These are phyloP conservation scores for Salix koriyanagi DNA, from an alignment of 345 rosid species.

Conservation along the genomic window DNA sequence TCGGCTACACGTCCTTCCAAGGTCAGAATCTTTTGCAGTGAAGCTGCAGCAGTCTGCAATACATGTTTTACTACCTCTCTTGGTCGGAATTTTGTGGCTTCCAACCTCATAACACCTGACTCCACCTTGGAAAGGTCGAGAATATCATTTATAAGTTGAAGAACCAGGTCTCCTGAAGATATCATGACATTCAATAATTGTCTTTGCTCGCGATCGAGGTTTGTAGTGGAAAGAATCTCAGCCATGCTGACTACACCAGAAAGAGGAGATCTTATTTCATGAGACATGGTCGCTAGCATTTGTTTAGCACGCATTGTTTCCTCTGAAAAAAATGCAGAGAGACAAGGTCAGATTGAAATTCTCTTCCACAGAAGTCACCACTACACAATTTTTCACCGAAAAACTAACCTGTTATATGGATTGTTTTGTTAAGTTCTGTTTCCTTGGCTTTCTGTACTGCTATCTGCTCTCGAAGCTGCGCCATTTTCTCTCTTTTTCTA, in stretches of 20 bases:
- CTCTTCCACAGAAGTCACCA: slow-evolving; percentile 4
- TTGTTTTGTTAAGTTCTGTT: slow-evolving; percentile 87
- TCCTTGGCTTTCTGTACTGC: slow-evolving; percentile 97
- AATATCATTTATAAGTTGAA: slow-evolving; percentile 88
- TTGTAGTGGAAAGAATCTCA: slow-evolving; percentile 78
- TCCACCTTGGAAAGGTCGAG: slow-evolving; percentile 99
- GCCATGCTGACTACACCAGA: slow-evolving; percentile 96
- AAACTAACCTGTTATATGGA: slow-evolving; percentile 80
- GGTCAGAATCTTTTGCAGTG: slow-evolving; percentile 67
- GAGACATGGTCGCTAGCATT: slow-evolving; percentile 97
- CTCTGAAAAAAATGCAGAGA: slow-evolving; percentile 44
- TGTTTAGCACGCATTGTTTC: slow-evolving; percentile 98
- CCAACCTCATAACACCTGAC: slow-evolving; percentile 98
- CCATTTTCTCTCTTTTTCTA: slow-evolving; percentile 80
- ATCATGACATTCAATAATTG: slow-evolving; percentile 80
- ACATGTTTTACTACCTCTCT: slow-evolving; percentile 92
- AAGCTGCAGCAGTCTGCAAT: slow-evolving; percentile 93
- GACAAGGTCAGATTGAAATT: background rate
- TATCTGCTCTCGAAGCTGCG: slow-evolving; percentile 83
- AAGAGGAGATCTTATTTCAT: slow-evolving; percentile 92
- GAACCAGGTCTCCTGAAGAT: slow-evolving; percentile 93
- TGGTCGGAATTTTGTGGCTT: slow-evolving; percentile 89
- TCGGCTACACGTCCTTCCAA: slow-evolving; percentile 79
- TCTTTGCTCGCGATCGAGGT: slow-evolving; percentile 73
- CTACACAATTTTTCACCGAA: background rate